These are phyloP conservation scores for Botrytis deweyae DNA, from an alignment of 2,329 filamentous ascomycete genomes.

Conservation along the genomic window DNA sequence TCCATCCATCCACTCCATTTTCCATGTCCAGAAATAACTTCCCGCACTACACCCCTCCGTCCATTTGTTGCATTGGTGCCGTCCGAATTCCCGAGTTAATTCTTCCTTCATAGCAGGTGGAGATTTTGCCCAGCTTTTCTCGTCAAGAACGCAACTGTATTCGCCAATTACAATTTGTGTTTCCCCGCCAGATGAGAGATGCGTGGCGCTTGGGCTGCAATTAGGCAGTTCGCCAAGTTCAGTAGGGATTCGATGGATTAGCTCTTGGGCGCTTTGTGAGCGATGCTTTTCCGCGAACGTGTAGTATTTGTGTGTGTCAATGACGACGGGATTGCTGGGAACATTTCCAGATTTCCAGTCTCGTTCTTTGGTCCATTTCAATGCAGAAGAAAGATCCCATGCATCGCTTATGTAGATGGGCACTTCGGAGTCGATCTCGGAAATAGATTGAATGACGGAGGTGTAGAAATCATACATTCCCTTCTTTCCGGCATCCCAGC, in stretches of 20 bases:
- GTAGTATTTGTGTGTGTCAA: slow-evolving; percentile 61
- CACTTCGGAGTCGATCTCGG: slow-evolving; percentile 48
- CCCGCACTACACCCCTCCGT: slow-evolving; percentile 49
- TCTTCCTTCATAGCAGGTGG: slow-evolving; percentile 45
- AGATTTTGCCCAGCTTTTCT: slow-evolving; percentile 49
- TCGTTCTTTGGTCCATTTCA: slow-evolving; percentile 47
- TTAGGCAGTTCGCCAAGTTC: slow-evolving; percentile 47
- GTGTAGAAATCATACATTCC: slow-evolving; percentile 60
- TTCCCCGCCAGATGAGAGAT: slow-evolving; percentile 46
- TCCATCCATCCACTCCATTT: slow-evolving; percentile 60
- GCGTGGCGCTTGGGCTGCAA: slow-evolving; percentile 36
- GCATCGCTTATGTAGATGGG: slow-evolving; percentile 59
- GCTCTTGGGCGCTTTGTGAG: slow-evolving; percentile 50
- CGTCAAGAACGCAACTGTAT: slow-evolving; percentile 56
- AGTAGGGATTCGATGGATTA: slow-evolving; percentile 46
- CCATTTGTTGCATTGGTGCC: slow-evolving; percentile 49
- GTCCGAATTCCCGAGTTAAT: slow-evolving; percentile 48
- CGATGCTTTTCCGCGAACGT: slow-evolving; percentile 55
- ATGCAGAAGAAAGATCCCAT: slow-evolving; percentile 50
- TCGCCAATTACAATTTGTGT: slow-evolving; percentile 55
- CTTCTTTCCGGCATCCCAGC: slow-evolving; percentile 45
- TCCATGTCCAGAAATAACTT: slow-evolving; percentile 59
- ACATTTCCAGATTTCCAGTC: slow-evolving; percentile 23
- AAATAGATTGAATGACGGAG: slow-evolving; percentile 47
- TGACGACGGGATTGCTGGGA: slow-evolving; percentile 48